These are phyloP conservation scores for Cladosporium sp. DNA, from an alignment of 2,329 filamentous ascomycete genomes.

Conservation along the genomic window DNA sequence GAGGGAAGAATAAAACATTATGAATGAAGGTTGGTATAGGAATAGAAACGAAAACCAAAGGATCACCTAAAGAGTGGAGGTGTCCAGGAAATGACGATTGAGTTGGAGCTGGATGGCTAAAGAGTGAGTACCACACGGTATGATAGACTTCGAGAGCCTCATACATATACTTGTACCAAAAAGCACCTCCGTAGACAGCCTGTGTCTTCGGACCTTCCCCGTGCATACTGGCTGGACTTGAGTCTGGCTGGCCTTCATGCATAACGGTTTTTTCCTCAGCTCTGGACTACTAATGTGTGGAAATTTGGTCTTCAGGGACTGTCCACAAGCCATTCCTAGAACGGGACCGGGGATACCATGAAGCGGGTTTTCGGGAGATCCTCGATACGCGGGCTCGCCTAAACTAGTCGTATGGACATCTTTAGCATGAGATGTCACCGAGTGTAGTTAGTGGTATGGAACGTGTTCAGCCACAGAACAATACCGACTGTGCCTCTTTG, in stretches of 20 bases:
- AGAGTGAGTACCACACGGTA: not conserved
- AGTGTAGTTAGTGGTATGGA: not conserved
- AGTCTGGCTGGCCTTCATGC: not conserved
- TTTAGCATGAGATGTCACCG: not conserved
- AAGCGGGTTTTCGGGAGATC: not conserved
- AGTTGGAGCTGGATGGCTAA: not conserved
- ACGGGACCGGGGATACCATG: not conserved
- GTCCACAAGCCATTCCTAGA: not conserved
- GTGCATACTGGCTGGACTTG: not conserved
- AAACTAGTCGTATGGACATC: not conserved
- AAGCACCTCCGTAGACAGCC: not conserved
- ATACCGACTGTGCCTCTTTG: not conserved
- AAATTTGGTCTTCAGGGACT: not conserved
- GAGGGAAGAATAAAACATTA: not conserved
- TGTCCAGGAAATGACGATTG: not conserved
- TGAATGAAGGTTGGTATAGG: not conserved
- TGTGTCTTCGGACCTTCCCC: not conserved
- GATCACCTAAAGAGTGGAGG: constrained; percentile 1
- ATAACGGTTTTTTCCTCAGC: not conserved
- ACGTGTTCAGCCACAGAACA: not conserved
- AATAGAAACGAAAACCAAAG: not conserved
- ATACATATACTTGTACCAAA: not conserved
- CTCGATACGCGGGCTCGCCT: not conserved
- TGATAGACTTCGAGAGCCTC: no score
- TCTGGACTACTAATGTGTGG: not conserved